Percentiles rank a stretch among this genome's conserved stretches.
phyloP scores from a whole-genome alignment of 345 rosid species.

The Lumnitzera littorea region DNA sequence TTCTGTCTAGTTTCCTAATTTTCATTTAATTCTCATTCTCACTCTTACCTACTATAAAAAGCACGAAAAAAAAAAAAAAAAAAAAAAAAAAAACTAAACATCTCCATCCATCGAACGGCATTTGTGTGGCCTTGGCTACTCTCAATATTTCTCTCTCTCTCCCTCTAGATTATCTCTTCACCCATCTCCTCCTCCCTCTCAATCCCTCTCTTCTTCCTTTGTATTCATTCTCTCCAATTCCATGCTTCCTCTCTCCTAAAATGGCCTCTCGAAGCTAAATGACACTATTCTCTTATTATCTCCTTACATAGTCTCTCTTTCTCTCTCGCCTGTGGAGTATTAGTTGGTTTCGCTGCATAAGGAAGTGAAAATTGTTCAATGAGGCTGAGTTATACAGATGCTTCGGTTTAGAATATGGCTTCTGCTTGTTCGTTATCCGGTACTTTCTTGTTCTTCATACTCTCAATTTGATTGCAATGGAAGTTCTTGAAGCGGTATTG shows the following conservation, averaged over 20 bases:
- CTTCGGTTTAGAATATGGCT: constrained; percentile 52
- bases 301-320: not conserved
- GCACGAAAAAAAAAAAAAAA: not conserved
- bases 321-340: not conserved
- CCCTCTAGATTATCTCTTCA: constrained; percentile 57
- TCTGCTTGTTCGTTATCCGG: constrained; percentile 80
- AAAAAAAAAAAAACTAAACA: constrained; percentile 9
- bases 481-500: too few relatives aligned
- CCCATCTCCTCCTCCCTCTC: constrained; percentile 11
- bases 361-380: constrained; percentile 24
- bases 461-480: not conserved
- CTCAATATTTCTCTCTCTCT: constrained; percentile 17
- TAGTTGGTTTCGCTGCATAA: constrained; percentile 1
- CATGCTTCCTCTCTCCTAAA: constrained; percentile 1
- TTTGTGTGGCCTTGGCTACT: constrained; percentile 51
- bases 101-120: constrained; percentile 28
- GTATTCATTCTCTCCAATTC: constrained; percentile 1
- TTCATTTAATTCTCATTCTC: too few relatives aligned
- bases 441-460: constrained; percentile 14
- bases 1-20: too few relatives aligned
- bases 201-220: not conserved
- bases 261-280: not conserved
- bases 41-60: too few relatives aligned
- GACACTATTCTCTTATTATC: not conserved
- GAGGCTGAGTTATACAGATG: constrained; percentile 32